Evolutionary conservation across 1,139 yeast genomes (phyloP).

Genomic region (Eremothecium cymbalariae): DNA sequence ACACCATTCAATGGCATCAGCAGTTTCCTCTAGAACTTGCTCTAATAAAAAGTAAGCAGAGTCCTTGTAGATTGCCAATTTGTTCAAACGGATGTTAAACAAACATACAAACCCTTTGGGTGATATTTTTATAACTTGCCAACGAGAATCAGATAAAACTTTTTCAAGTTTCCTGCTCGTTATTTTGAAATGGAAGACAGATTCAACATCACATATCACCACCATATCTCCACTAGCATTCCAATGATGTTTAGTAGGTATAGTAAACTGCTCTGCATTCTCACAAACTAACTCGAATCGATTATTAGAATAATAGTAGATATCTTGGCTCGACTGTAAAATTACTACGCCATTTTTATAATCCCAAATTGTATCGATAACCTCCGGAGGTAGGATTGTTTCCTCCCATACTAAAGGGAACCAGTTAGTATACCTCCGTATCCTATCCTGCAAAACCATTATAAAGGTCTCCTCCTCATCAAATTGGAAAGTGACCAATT

Average conservation of each 20-base stretch:
- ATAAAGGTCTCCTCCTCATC: constrained; percentile 48
- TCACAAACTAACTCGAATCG: constrained; percentile 15
- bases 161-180: constrained; percentile 13
- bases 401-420: constrained; percentile 64
- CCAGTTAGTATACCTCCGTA: constrained; percentile 36
- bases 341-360: constrained; percentile 20
- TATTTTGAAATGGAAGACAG: constrained; percentile 16
- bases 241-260: constrained; percentile 30
- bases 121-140: constrained; percentile 44
- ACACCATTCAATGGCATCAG: constrained; percentile 64
- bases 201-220: constrained; percentile 21
- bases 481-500: constrained; percentile 53
- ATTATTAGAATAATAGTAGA: constrained; percentile 13
- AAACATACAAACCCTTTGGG: constrained; percentile 58
- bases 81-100: constrained; percentile 38
- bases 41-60: constrained; percentile 48
- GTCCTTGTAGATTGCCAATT: constrained; percentile 46
- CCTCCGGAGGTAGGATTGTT: constrained; percentile 45
- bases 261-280: constrained; percentile 19
- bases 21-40: constrained; percentile 35
- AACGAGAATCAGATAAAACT: constrained; percentile 44
- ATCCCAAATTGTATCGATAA: constrained; percentile 26
- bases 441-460: constrained; percentile 50
- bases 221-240: constrained; percentile 16
- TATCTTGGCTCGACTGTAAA: constrained; percentile 19